Base-by-base conservation (phyloP, 2,329 filamentous ascomycete genomes). In the Aspergillus ochraceoroseus region DNA sequence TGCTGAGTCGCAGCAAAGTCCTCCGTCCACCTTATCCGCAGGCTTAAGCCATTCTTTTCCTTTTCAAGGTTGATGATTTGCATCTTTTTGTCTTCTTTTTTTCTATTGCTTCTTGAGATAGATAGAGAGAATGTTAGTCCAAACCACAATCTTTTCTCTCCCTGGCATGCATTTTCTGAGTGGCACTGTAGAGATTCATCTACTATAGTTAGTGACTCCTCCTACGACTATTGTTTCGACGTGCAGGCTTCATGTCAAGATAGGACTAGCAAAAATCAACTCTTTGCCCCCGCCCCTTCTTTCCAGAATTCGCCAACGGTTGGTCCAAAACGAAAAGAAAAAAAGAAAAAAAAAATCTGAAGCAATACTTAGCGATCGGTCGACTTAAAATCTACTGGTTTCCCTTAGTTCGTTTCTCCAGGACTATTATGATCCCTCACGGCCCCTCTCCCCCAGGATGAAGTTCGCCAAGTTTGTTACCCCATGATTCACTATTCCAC, bases 401-500 rank as follows among this genome's bases (percentile, higher is more conserved):
- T 38, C 27, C 37, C 33, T 35, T 40, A 34, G 37, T 40, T 39
- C 12, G 25, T 17, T 42, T 22, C 17, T 11, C 35, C 20, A 22
- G 32, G 13, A 38, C 27, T 49, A 49, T 46, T 48, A 54, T 54
- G 51, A 47, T 36, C 36, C 27, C 23, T 43, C 32, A 38, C 34
- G 39, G 28, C 31, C 35, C 27, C 32, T 33, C 33, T 32, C 44
- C 40, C 42, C 44, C 54, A 61, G 47, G 39, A 80, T 80, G 76
- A 80, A 80, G 64, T 80, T 79, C 57, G 76, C 76, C 61, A 79
- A 79, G 76, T 79, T 60, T 41, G 66, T 61, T 13, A 22, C 11
- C 39, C 41, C 35, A 26, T 32, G 14, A 44, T 43, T 30, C 19
- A 5, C 31, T 36, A 6, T n/a, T 28, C 18, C 11, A n/a, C 31